Evolutionary conservation across 2,329 filamentous ascomycete genomes (phyloP).

Genomic region (Cercospora brassicicola): DNA sequence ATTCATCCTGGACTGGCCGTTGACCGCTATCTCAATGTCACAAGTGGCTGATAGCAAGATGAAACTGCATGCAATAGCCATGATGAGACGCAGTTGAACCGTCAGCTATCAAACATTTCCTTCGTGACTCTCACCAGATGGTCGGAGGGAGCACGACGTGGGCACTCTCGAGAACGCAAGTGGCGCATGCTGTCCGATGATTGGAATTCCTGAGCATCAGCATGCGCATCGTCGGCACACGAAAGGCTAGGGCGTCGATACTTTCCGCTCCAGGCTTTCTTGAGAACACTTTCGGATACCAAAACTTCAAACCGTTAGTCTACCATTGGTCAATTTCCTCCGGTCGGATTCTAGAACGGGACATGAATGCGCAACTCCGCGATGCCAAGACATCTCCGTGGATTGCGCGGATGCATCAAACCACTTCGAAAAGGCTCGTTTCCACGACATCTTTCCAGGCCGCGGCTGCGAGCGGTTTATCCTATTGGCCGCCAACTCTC

Average conservation of each 20-base stretch:
- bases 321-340: no score
- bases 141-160: no score
- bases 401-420: background rate
- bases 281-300: no score
- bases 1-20: background rate
- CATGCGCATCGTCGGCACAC: no score
- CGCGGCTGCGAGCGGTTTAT: background rate
- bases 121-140: no score
- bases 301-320: no score
- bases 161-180: no score
- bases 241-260: no score
- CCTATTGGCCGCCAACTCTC: background rate
- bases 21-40: background rate
- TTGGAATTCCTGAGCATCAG: no score
- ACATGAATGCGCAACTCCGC: background rate
- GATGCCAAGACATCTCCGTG: background rate
- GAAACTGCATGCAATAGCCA: background rate
- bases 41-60: background rate
- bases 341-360: background rate
- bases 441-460: background rate
- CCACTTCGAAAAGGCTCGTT: background rate
- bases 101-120: background rate
- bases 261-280: no score
- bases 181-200: no score
- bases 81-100: background rate